Percentiles rank a stretch among this genome's conserved stretches.
Conservation (phyloP, 495 filamentous ascomycete species). For the Niebla homalea region DNA sequence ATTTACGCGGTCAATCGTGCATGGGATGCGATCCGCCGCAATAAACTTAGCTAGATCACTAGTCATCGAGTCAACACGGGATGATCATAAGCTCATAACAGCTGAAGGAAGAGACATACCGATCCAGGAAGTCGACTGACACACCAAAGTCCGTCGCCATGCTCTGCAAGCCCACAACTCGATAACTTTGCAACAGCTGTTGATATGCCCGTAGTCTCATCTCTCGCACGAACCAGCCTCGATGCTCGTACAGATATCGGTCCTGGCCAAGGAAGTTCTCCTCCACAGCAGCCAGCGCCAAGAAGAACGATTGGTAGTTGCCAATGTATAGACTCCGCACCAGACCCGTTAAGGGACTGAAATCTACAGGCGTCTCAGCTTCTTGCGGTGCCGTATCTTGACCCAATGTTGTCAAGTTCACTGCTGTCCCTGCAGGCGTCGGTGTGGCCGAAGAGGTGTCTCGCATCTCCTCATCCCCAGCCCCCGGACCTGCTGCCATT, state of each 20-base stretch:
- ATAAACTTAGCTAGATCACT: slow-evolving; percentile 97
- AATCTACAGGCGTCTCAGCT: slow-evolving; percentile 63
- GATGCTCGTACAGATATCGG: slow-evolving; percentile 86
- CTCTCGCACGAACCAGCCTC: slow-evolving; percentile 90
- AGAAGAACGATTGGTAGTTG: slow-evolving; percentile 86
- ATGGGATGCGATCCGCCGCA: slow-evolving; percentile 81
- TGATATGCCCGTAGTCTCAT: slow-evolving; percentile 94
- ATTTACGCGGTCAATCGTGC: slow-evolving; percentile 94
- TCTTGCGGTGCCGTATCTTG: slow-evolving; percentile 52
- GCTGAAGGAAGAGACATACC: slow-evolving; percentile 37
- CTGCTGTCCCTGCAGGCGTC: slow-evolving; percentile 44
- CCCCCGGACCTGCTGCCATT: slow-evolving; percentile 63
- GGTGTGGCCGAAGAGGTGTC: slow-evolving; percentile 48
- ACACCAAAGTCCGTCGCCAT: slow-evolving; percentile 97
- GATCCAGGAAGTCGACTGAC: slow-evolving; percentile 87
- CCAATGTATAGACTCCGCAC: slow-evolving; percentile 86
- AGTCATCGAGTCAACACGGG: neutral
- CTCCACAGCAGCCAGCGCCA: slow-evolving; percentile 80
- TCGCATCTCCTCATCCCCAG: slow-evolving; percentile 66
- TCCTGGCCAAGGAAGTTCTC: slow-evolving; percentile 88
- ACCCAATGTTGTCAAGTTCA: slow-evolving; percentile 75
- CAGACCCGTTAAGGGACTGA: slow-evolving; percentile 67
- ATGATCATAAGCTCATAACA: slow-evolving; percentile 6
- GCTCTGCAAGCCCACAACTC: slow-evolving; percentile 85
- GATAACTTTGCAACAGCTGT: slow-evolving; percentile 93